Evolutionary conservation across 768 basidiomycete genomes (phyloP), one percentile per base, ranked within the genome.

Genomic region (Tulasnella sp.): DNA sequence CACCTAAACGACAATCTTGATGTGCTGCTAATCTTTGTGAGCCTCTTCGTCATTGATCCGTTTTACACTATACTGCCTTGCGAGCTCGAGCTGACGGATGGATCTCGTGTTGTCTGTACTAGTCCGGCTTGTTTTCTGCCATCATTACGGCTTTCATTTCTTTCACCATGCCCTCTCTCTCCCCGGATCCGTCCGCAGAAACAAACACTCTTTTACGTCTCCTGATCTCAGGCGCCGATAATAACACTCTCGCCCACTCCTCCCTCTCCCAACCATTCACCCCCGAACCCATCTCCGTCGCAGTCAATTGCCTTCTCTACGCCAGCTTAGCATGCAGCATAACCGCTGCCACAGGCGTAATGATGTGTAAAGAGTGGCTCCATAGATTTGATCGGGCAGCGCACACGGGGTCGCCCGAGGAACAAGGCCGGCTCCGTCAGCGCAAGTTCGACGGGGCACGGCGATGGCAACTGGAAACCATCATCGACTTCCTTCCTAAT

Each of bases 251-350:
- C 70, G 12, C 31, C 37, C 34, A 2, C 9, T 25, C 31, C 38
- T 5, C 49, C 14, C 7, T 52, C n/a, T 8, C 49, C 49, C 38
- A 71, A 25, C 31, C 40, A 34, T 72, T 72, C n/a, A 36, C 49
- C 5, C 38, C 40, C 17, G 9, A 17, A 22, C 29, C 17, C 0
- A 3, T 31, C 6, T 25, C 25, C 5, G n/a, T 74, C 37, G 42
- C 29, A 25, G n/a, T 39, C 25, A 67, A 74, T 25, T 67, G 54
- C 34, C 29, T 58, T 4, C 37, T 74, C 8, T 74, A 34, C 54
- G 73, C 73, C 54, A 74, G 73, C 22, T 37, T 74, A 8, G 25
- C 19, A 9, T 74, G 73, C 52, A 74, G 73, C 22, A 19, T 72
- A 7, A 34, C 45, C 17, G 71, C 49, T 4, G 31, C 71, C 49